Percentiles rank a stretch among this genome's conserved stretches.
Conservation (phyloP, 2,329 filamentous ascomycete species). For the Colletotrichum incanum region DNA sequence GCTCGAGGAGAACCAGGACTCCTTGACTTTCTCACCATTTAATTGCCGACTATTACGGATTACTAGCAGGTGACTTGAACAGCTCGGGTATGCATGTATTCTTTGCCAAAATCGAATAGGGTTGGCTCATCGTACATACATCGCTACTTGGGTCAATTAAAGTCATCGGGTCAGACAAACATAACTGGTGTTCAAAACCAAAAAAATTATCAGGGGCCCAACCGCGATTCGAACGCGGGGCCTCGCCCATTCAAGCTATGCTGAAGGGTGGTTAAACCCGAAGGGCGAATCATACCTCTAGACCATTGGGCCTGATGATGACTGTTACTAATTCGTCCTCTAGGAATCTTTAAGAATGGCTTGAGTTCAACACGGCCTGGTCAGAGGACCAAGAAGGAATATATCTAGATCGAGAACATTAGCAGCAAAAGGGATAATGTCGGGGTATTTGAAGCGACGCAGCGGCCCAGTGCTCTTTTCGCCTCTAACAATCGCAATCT, state of each 20-base stretch:
- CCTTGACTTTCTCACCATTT: too few relatives aligned
- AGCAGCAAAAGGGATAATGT: too few relatives aligned
- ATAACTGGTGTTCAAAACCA: background rate
- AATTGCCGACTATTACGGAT: background rate
- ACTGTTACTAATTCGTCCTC: background rate
- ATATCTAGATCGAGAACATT: background rate
- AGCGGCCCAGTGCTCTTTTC: background rate
- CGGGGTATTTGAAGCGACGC: too few relatives aligned
- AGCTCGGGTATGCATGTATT: too few relatives aligned
- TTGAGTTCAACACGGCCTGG: fast-evolving
- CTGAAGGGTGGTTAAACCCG: slow-evolving; percentile 30
- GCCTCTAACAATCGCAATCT: background rate
- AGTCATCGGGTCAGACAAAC: background rate
- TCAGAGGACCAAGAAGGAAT: too few relatives aligned
- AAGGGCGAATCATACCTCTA: slow-evolving; percentile 43
- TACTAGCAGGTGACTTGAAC: background rate
- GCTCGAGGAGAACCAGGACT: background rate
- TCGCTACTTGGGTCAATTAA: background rate
- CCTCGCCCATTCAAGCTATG: slow-evolving; percentile 37
- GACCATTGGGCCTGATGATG: slow-evolving; percentile 32
- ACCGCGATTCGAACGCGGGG: slow-evolving; percentile 40
- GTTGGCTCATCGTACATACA: too few relatives aligned
- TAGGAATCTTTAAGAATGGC: fast-evolving
- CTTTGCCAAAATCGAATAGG: too few relatives aligned
- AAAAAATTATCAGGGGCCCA: slow-evolving; percentile 26